These are phyloP conservation scores for Rutstroemia sp. DNA, from an alignment of 2,329 filamentous ascomycete genomes.

Conservation along the genomic window DNA sequence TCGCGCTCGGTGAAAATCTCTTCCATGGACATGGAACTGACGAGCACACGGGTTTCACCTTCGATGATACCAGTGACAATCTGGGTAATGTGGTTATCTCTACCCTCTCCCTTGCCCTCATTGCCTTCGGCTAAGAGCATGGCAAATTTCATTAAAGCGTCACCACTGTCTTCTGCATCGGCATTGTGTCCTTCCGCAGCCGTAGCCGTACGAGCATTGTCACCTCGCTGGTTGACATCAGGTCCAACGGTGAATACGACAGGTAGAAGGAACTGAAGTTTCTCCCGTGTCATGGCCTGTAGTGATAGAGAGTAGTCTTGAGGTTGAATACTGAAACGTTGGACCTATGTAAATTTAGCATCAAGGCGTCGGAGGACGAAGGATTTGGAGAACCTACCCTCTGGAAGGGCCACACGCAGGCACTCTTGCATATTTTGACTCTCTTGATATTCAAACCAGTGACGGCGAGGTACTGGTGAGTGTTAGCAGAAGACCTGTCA, in stretches of 20 bases:
- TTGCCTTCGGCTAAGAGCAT: constrained; percentile 63
- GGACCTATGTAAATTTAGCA: constrained; percentile 19
- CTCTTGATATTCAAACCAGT: constrained; percentile 70
- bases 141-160: constrained; percentile 73
- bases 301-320: constrained; percentile 78
- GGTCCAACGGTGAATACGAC: constrained; percentile 84
- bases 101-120: constrained; percentile 31
- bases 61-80: constrained; percentile 90
- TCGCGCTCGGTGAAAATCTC: constrained; percentile 61
- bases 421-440: constrained; percentile 72
- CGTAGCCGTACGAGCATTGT: constrained; percentile 15
- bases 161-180: constrained; percentile 42
- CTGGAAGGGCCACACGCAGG: constrained; percentile 66
- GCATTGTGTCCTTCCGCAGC: neutral
- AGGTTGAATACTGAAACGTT: constrained; percentile 50
- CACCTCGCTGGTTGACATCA: constrained; percentile 54
- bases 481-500: constrained; percentile 47
- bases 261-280: constrained; percentile 73
- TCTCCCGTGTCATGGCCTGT: constrained; percentile 85
- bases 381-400: constrained; percentile 34
- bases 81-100: constrained; percentile 60
- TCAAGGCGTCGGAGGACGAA: neutral
- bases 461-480: constrained; percentile 81
- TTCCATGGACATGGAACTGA: constrained; percentile 65
- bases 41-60: constrained; percentile 76